Base-by-base conservation (phyloP, 1,284 basidiomycete species). In the Cutaneotrichosporon sp. region DNA sequence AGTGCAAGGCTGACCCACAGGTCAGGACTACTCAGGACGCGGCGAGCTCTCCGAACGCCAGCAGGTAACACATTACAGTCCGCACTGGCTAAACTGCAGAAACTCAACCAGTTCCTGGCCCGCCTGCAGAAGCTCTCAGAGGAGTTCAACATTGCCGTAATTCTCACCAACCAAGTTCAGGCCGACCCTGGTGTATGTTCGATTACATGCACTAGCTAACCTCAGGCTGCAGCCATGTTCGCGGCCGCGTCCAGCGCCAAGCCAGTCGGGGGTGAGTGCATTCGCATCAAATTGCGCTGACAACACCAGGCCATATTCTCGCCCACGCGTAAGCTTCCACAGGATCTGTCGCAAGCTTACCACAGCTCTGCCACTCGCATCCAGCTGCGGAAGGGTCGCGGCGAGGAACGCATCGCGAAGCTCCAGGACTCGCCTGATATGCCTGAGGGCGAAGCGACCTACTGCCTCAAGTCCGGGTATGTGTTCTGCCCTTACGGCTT, bases 371-470 rank as follows among this genome's bases (percentile, higher is more conserved):
- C 71, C 0, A 70, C 69, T 14, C 70, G 70, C 17, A 69, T 74
- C 38, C 60, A 67, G 53, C 63, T 73, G n/a, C 62, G 71, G 44
- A 75, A 75, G 87, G 90, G 91, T 59, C 84, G 90, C 41, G 91
- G 88, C 5, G 91, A 94, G 69, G 91, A 96, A 76, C 86, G 91
- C 52, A 89, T 94, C 26, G 90, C 90, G n/a, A 96, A 94, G 70
- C 80, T 96, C 3, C 87, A 91, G 35, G 91, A 96, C 70, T 91
- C 88, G 64, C 91, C 91, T 5, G 91, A 94, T 68, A 82, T 86
- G 62, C 88, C 89, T 8, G 90, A 93, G 75, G 90, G 87, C 62
- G 90, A 93, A 75, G 90, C 90, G 3, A 90, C 88, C 1, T 93
- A 92, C 74, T 89, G 88, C 68, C 79, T 93, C 25, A 63, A 66